Percentiles rank a stretch among this genome's conserved stretches.
phyloP scores from a whole-genome alignment of 2,329 filamentous ascomycete genomes.

The Chrysosphaeria jannelii region DNA sequence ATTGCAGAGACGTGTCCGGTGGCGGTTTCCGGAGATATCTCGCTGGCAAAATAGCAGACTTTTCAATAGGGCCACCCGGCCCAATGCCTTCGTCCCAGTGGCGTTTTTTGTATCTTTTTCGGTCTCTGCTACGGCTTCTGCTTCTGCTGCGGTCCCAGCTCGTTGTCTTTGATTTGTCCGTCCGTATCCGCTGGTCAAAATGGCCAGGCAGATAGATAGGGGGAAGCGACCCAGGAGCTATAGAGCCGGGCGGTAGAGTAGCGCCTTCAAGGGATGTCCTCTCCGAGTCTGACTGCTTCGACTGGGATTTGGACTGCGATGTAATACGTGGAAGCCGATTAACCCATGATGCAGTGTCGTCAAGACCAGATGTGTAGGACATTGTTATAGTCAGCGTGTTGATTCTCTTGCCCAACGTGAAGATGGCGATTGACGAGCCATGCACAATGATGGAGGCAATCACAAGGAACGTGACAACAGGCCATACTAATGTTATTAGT shows the following conservation, averaged over 20 bases:
- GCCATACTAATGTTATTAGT: constrained; percentile 73
- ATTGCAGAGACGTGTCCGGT: not conserved
- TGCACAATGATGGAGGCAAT: constrained; percentile 86
- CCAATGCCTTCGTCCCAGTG: constrained; percentile 41
- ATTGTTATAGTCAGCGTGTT: constrained; percentile 87
- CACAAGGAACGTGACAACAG: constrained; percentile 79
- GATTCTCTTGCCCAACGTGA: constrained; percentile 91
- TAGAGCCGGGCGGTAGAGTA: constrained; percentile 21
- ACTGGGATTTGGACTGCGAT: constrained; percentile 45
- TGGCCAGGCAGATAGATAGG: constrained; percentile 42
- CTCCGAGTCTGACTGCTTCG: constrained; percentile 48
- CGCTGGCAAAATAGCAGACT: constrained; percentile 65
- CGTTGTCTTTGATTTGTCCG: constrained; percentile 55
- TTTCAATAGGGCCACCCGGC: constrained; percentile 61
- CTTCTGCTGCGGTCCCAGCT: constrained; percentile 13
- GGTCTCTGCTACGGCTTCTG: constrained; percentile 4
- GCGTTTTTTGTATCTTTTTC: constrained; percentile 23
- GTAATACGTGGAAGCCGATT: constrained; percentile 52
- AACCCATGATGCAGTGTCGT: constrained; percentile 84
- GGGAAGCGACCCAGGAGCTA: constrained; percentile 39
- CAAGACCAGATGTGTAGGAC: constrained; percentile 76
- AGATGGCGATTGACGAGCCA: constrained; percentile 92
- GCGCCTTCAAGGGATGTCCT: constrained; percentile 35
- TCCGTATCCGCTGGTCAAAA: constrained; percentile 62
- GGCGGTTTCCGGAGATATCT: constrained; percentile 5